phyloP scores from a whole-genome alignment of 805 yeast genomes.

The Lachancea kluyveri region DNA sequence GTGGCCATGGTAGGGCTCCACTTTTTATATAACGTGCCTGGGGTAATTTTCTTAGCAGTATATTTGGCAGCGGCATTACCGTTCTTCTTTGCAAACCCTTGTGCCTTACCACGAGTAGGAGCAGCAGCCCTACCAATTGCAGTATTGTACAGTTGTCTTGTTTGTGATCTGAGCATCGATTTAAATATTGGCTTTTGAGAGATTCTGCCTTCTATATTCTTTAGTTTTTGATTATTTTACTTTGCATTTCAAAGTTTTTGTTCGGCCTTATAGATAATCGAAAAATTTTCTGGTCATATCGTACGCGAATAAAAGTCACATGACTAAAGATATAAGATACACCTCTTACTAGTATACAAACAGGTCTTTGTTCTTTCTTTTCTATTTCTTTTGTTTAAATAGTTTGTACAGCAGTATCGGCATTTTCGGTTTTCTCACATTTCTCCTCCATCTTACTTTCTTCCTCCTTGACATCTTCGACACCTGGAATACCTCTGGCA shows the following conservation, averaged over 20 bases:
- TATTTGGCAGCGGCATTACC: conserved; percentile 13
- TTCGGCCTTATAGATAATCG: too few species aligned
- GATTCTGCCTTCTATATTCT: too few species aligned
- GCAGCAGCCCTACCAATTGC: conserved; percentile 18
- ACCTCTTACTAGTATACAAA: too few species aligned
- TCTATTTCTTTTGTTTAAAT: not conserved
- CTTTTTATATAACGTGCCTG: conserved; percentile 29
- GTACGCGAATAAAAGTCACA: too few species aligned
- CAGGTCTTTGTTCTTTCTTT: conserved; percentile 9
- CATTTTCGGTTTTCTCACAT: conserved; percentile 1
- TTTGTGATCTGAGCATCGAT: too few species aligned
- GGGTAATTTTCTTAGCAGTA: conserved; percentile 21
- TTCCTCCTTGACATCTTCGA: conserved; percentile 5
- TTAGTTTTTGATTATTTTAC: too few species aligned
- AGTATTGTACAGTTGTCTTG: too few species aligned
- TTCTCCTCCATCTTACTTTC: not conserved
- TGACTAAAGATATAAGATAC: too few species aligned
- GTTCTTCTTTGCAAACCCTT: conserved; percentile 26
- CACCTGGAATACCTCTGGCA: conserved; percentile 34
- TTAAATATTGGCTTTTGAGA: too few species aligned
- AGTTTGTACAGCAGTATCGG: not conserved
- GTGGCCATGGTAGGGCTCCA: conserved; percentile 31
- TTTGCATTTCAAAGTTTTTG: too few species aligned
- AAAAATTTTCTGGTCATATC: too few species aligned
- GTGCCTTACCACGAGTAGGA: conserved; percentile 23